Evolutionary conservation across 371 early-diverging fungal species (phyloP), one percentile per base, ranked within the genome.

Genomic region (Neoconidiobolus thromboides): DNA sequence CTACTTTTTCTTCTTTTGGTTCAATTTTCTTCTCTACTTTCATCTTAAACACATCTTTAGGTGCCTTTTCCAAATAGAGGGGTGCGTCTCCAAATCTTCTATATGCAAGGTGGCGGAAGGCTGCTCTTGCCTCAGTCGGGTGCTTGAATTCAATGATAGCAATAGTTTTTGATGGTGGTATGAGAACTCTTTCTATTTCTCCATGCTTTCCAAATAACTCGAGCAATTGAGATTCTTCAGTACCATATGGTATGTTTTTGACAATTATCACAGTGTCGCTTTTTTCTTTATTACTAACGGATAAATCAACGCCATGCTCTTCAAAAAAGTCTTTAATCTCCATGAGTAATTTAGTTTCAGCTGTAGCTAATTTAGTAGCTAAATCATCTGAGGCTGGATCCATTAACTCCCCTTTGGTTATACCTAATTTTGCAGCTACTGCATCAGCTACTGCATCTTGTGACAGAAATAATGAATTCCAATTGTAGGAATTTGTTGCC

Each of bases 401-500:
- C 63, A 97, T 67, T 7, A 97, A 80, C 7, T 91, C 93, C 9
- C 80, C 73, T 68, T 97, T 97, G 55, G 76, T 72, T 4, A 97
- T 83, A 55, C 80, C 82, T 36, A 97, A 73, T 54, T 91, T 86
- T 63, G 83, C 80, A 10, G 96, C 89, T 70, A 97, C 94, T 9
- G 93, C 83, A 63, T 87, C 91, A 0, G 87, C 87, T 60, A 96
- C 85, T 2, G 97, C 87, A 73, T 97, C 95, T 41, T 81, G 78
- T 64, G 87, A 92, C 92, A 96, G 92, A 65, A 89, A 96, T 60
- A 96, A 70, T 37, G 82, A 80, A 71, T 93, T 95, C 97, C 96
- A 96, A 70, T 86, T 91, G 61, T 86, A 91, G 60, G 88, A 90
- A 64, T 79, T 85, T 46, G 75, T 77, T 7, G 87, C 85, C 53